phyloP scores from a whole-genome alignment of 176 grass and related monocot species.

The Elymus sibiricus region DNA sequence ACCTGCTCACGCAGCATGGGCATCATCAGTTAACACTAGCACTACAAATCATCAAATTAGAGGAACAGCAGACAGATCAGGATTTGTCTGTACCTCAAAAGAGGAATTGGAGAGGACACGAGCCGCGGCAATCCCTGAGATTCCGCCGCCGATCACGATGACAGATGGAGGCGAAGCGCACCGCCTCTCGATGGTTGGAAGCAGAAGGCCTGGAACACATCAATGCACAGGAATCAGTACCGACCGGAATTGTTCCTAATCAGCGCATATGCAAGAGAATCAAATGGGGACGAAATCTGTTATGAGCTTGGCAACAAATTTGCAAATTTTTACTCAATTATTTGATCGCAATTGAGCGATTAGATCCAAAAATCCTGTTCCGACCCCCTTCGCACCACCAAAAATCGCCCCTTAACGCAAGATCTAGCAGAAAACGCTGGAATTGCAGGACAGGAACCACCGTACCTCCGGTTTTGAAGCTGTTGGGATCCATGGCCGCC shows the following conservation, averaged over 20 bases:
- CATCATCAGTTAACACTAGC: background rate
- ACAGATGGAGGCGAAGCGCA: conserved; percentile 66
- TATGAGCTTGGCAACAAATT: background rate
- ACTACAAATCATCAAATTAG: background rate
- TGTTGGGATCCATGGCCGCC: conserved; percentile 38
- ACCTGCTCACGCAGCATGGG: conserved; percentile 32
- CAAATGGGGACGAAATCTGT: background rate
- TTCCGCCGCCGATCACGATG: conserved; percentile 89
- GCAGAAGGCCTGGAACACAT: conserved; percentile 56
- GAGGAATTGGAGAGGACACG: conserved; percentile 77
- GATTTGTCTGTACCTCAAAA: conserved; percentile 42
- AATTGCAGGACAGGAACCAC: background rate
- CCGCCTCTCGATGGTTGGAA: conserved; percentile 69
- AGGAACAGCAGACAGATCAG: background rate
- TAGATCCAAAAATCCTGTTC: background rate
- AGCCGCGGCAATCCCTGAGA: conserved; percentile 83
- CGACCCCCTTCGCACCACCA: background rate
- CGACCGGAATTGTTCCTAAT: background rate
- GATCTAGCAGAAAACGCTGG: background rate
- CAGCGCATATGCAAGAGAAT: background rate
- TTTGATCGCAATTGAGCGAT: background rate
- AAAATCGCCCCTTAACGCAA: background rate
- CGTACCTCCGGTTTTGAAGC: conserved; percentile 59
- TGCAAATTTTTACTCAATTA: background rate
- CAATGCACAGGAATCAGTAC: background rate